Evolutionary conservation across 2,329 filamentous ascomycete genomes (phyloP).

Genomic region (Rachicladosporium sp.): DNA sequence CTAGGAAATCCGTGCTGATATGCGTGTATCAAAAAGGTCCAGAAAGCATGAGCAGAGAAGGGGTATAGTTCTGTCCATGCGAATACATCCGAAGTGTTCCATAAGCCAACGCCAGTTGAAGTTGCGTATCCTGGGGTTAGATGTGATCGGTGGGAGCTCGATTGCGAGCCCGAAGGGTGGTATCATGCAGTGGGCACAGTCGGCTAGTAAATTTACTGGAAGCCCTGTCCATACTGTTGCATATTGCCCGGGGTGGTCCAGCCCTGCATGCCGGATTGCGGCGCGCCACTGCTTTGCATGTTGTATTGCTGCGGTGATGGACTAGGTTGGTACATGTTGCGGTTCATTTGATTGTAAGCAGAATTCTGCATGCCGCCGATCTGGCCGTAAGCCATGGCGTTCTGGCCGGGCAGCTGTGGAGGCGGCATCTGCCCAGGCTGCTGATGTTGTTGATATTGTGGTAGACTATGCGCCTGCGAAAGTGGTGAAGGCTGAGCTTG

Average conservation of each 20-base stretch:
- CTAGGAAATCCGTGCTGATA: no score
- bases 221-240: slow-evolving; percentile 29
- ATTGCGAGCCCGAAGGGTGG: no score
- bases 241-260: slow-evolving; percentile 30
- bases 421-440: slow-evolving; percentile 39
- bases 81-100: no score
- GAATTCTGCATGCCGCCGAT: slow-evolving; percentile 34
- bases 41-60: no score
- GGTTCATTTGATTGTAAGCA: slow-evolving; percentile 33
- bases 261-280: slow-evolving; percentile 39
- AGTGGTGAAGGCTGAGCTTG: slow-evolving; percentile 34
- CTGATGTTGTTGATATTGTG: slow-evolving; percentile 30
- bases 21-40: no score
- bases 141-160: no score
- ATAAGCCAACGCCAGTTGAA: no score
- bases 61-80: no score
- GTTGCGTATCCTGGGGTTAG: no score
- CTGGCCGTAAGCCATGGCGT: slow-evolving; percentile 32
- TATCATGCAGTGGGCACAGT: no score
- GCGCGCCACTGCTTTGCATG: slow-evolving; percentile 27
- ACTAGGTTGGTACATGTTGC: slow-evolving; percentile 38
- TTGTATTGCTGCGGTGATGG: slow-evolving; percentile 31
- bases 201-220: slow-evolving; percentile 6
- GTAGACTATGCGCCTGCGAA: slow-evolving; percentile 8
- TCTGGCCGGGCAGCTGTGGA: slow-evolving; percentile 35